phyloP scores from a whole-genome alignment of 2,329 filamentous ascomycete genomes.

The Albophoma yamanashiensis region DNA sequence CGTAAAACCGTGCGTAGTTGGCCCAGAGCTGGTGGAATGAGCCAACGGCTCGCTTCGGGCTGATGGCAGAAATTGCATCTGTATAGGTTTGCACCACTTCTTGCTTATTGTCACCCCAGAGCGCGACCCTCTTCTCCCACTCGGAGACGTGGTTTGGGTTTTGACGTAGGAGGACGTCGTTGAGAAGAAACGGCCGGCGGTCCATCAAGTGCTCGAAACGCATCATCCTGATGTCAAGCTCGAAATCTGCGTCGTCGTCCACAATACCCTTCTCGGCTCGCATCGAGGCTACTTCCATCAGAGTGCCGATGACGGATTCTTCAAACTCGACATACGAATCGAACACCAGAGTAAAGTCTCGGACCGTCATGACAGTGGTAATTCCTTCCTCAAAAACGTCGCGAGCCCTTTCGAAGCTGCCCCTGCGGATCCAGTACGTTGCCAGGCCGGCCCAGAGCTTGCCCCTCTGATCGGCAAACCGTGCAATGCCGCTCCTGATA shows the following conservation, averaged over 20 bases:
- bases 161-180: conserved; percentile 88
- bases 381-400: conserved; percentile 95
- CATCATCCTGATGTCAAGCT: conserved; percentile 94
- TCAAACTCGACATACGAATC: conserved; percentile 96
- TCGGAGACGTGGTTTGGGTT: conserved; percentile 94
- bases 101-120: conserved; percentile 88
- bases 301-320: conserved; percentile 81
- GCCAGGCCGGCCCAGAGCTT: conserved; percentile 92
- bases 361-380: conserved; percentile 96
- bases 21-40: conserved; percentile 93
- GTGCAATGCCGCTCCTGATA: conserved; percentile 79
- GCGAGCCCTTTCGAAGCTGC: conserved; percentile 83
- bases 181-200: conserved; percentile 85
- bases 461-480: conserved; percentile 88
- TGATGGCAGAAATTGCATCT: conserved; percentile 82
- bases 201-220: conserved; percentile 98
- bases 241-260: conserved; percentile 81
- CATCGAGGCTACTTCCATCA: conserved; percentile 78
- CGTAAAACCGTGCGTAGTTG: conserved; percentile 96
- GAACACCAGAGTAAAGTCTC: conserved; percentile 93
- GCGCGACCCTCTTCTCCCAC: conserved; percentile 92
- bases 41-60: conserved; percentile 88
- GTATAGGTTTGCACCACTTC: conserved; percentile 94
- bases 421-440: conserved; percentile 91
- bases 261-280: conserved; percentile 69